Base-by-base conservation (phyloP, 2,329 filamentous ascomycete species). In the Emydomyces testavorans region DNA sequence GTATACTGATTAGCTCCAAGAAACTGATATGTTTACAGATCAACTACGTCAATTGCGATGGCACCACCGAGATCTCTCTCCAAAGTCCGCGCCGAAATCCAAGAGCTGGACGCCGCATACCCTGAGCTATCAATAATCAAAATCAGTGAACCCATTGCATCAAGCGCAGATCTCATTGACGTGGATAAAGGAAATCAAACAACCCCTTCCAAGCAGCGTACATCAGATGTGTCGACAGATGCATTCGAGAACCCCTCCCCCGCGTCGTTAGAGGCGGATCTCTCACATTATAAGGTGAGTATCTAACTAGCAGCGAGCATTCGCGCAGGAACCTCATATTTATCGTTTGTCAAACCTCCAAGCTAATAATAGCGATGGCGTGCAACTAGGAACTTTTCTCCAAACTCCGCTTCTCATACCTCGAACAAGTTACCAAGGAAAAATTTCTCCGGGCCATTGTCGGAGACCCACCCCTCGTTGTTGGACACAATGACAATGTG, bases 381-480 rank as follows among this genome's bases (percentile, higher is more conserved):
- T 16, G 11, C 18, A 18, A 34, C 23, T 54, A 80, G 69, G 89
- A 95, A 67, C 78, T 96, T 16, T 98, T 96, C 67, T 83, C 87
- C 35, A 96, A 98, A 69, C 76, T 96, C 32, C 86, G 90, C 57
- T 96, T 96, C 72, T 93, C 85, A 54, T 96, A 96, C 67, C 84
- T 95, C 57, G 92, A 98, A 68, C 92, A 96, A 71, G 88, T 96
- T 53, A 96, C 90, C 37, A 98, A 96, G 68, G 92, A 98, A 65
- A 94, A 94, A 61, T 96, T 95, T 65, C 82, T 98, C 47, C 85
- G 88, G 56, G 82, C 85, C 54, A 93, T 96, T 57, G 87, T 93
- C 13, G 87, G 86, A 53, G 85, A 94, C 53, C 87, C 89, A 41
- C 92, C 90, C 0, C 74, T 89, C 13, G 83, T 96, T 38, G 85